Conservation (phyloP, 1,139 yeast species). For the Sugiyamaella sp. region DNA sequence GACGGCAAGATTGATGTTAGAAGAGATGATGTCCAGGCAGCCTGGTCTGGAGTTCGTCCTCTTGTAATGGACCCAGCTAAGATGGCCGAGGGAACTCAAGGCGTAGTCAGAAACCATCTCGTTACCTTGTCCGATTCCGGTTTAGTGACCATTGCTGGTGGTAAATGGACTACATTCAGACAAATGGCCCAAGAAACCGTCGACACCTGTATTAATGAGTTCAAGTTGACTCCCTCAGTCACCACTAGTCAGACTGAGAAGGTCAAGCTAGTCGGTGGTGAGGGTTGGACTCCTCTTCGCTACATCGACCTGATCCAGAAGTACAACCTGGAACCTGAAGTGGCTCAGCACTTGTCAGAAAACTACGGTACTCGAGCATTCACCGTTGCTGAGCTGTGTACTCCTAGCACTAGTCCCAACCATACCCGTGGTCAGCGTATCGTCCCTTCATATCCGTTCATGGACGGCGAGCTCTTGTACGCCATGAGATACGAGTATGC, state of each 20-base stretch:
- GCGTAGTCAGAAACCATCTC: constrained; percentile 87
- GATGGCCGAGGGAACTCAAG: constrained; percentile 67
- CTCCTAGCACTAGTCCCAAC: constrained; percentile 21
- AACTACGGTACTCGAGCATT: constrained; percentile 89
- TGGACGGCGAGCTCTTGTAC: constrained; percentile 88
- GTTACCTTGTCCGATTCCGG: constrained; percentile 73
- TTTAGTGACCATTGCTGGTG: constrained; percentile 89
- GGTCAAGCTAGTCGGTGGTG: constrained; percentile 73
- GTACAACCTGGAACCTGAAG: constrained; percentile 69
- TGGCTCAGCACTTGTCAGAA: constrained; percentile 80
- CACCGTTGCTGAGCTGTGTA: constrained; percentile 62
- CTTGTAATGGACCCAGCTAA: constrained; percentile 83
- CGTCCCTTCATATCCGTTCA: constrained; percentile 77
- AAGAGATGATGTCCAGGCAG: constrained; percentile 88
- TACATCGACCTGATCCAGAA: constrained; percentile 81
- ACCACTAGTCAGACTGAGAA: constrained; percentile 64
- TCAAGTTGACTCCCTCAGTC: constrained; percentile 45
- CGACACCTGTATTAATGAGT: constrained; percentile 65
- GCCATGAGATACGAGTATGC: constrained; percentile 83
- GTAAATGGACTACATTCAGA: constrained; percentile 98
- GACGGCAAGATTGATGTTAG: constrained; percentile 75
- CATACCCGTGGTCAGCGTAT: constrained; percentile 41
- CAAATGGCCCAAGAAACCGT: constrained; percentile 98
- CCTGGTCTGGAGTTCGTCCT: constrained; percentile 98
- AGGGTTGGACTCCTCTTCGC: constrained; percentile 64